Conservation (phyloP, 169 alveolate species). For the Cryptosporidium sp. region DNA sequence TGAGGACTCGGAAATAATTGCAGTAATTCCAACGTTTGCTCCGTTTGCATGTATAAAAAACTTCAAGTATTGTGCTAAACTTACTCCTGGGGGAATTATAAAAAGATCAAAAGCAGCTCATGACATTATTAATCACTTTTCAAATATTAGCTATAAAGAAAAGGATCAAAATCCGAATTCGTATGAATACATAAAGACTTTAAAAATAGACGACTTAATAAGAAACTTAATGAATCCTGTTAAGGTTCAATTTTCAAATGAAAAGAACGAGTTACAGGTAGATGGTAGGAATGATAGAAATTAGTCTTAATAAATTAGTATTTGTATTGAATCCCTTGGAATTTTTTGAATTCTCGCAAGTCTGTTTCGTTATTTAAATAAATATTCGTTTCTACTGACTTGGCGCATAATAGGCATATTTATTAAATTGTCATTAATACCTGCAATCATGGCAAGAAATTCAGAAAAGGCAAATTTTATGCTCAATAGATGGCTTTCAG, state of each 20-base stretch:
- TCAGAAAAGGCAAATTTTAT: constrained; percentile 81
- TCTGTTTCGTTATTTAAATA: background rate
- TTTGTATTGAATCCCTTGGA: background rate
- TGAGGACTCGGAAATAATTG: constrained; percentile 52
- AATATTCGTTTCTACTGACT: background rate
- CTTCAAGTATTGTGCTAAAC: constrained; percentile 36
- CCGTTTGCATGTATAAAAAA: constrained; percentile 48
- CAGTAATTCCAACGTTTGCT: constrained; percentile 62
- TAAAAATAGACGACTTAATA: constrained; percentile 51
- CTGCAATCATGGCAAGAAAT: constrained; percentile 79
- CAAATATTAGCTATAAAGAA: constrained; percentile 37
- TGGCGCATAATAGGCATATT: background rate
- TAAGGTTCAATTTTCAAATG: constrained; percentile 35
- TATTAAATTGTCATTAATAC: background rate
- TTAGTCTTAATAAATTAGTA: constrained; percentile 36
- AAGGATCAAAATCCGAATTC: constrained; percentile 50
- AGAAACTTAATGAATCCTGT: constrained; percentile 62
- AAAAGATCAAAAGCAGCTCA: constrained; percentile 74
- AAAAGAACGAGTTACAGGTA: constrained; percentile 28
- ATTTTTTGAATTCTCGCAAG: background rate
- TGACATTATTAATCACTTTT: constrained; percentile 50
- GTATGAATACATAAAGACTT: constrained; percentile 22
- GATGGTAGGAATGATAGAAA: constrained; percentile 2
- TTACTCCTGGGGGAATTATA: constrained; percentile 65
- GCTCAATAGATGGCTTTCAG: constrained; percentile 82